Percentiles rank a stretch among this genome's conserved stretches.
These are phyloP conservation scores for Phytophthora pluvialis DNA, from an alignment of 352 stramenopile genomes.

Conservation along the genomic window DNA sequence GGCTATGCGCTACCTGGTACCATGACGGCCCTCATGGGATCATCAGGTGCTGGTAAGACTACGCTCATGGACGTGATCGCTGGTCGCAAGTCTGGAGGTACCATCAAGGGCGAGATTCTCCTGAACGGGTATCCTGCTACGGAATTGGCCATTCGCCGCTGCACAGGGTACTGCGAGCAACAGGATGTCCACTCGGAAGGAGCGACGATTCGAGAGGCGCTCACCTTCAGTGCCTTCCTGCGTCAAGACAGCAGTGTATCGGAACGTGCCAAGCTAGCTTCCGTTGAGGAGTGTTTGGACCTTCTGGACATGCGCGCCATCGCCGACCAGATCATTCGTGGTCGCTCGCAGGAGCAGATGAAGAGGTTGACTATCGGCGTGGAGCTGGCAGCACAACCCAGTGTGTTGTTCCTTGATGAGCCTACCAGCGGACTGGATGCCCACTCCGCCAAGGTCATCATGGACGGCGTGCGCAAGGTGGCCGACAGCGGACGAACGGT, in stretches of 20 bases:
- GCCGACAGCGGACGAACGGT: constrained; percentile 67
- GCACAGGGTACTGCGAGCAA: constrained; percentile 42
- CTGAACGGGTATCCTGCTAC: constrained; percentile 43
- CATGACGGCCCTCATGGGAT: constrained; percentile 64
- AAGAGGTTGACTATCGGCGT: constrained; percentile 87
- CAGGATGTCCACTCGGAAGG: constrained; percentile 28
- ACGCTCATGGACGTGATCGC: constrained; percentile 64
- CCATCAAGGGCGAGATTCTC: constrained; percentile 57
- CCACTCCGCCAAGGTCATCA: constrained; percentile 81
- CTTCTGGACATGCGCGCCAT: constrained; percentile 40
- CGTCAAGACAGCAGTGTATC: constrained; percentile 46
- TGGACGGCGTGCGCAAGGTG: constrained; percentile 86
- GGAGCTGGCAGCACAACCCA: constrained; percentile 88
- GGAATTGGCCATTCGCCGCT: constrained; percentile 34
- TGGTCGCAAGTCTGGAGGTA: constrained; percentile 83
- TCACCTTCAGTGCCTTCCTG: constrained; percentile 89
- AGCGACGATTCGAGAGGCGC: constrained; percentile 85
- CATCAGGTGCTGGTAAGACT: constrained; percentile 79
- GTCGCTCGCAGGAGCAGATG: constrained; percentile 52
- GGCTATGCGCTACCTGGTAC: constrained; percentile 48
- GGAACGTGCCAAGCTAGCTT: constrained; percentile 27
- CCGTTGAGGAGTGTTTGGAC: constrained; percentile 45
- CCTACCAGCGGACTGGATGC: constrained; percentile 88
- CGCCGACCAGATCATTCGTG: constrained; percentile 47
- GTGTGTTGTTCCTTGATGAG: constrained; percentile 88